These are phyloP conservation scores for Durusdinium trenchii DNA, from an alignment of 73 alveolate species.

Conservation along the genomic window DNA sequence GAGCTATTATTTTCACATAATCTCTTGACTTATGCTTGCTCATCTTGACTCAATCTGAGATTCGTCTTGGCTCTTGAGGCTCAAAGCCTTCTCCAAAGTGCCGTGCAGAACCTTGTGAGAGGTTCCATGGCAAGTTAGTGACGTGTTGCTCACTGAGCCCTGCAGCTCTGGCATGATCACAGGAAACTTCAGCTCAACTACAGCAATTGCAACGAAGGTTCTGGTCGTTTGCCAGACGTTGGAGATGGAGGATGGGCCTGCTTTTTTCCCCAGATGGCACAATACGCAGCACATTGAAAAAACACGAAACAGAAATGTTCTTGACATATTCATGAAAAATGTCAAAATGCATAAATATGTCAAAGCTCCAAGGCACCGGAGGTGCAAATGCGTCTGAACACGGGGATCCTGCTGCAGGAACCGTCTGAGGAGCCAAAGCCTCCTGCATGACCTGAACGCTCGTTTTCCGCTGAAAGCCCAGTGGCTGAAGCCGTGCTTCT, in stretches of 20 bases:
- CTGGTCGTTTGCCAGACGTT: conserved; percentile 55
- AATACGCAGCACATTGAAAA: no score
- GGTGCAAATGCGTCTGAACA: conserved; percentile 25
- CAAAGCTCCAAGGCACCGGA: background rate
- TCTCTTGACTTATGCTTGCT: background rate
- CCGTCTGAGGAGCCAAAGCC: conserved; percentile 68
- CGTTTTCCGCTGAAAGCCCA: background rate
- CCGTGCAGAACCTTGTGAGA: conserved; percentile 32
- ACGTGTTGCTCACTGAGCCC: background rate
- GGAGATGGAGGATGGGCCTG: conserved; percentile 87
- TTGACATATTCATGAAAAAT: background rate
- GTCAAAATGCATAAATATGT: no score
- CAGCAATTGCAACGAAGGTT: background rate
- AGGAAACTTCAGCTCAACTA: background rate
- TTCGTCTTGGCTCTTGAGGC: background rate
- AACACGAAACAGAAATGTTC: background rate
- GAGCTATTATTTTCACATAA: background rate
- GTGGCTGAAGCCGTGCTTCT: background rate
- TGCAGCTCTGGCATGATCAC: background rate
- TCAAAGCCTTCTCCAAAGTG: conserved; percentile 54
- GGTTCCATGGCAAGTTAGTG: no score
- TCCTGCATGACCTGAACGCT: conserved; percentile 49
- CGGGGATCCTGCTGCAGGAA: background rate
- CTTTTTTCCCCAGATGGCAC: no score
- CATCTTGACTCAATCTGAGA: background rate